Percentiles rank a stretch among this genome's conserved stretches.
phyloP scores from a whole-genome alignment of 208 protist genomes.

The Trypanosoma lewisi region DNA sequence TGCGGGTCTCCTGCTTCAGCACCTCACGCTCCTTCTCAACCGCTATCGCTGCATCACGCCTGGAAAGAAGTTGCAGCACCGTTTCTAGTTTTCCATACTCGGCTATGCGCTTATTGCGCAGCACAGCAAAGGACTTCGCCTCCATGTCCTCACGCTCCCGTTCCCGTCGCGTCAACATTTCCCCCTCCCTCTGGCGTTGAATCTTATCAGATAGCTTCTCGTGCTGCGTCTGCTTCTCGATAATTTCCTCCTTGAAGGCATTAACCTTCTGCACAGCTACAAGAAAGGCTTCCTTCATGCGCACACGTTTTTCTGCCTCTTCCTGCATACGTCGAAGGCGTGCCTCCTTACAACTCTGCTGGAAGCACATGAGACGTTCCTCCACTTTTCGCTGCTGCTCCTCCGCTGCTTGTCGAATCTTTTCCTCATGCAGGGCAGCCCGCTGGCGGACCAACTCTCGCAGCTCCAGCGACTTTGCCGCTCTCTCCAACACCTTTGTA shows the following conservation, averaged over 20 bases:
- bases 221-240: conserved; percentile 34
- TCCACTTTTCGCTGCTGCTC: conserved; percentile 57
- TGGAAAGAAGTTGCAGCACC: conserved; percentile 61
- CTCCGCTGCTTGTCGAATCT: conserved; percentile 40
- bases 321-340: conserved; percentile 24
- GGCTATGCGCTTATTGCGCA: conserved; percentile 55
- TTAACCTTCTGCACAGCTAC: conserved; percentile 35
- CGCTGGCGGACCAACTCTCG: conserved; percentile 47
- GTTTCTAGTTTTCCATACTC: conserved; percentile 76
- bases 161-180: conserved; percentile 44
- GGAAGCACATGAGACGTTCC: conserved; percentile 46
- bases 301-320: conserved; percentile 43
- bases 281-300: conserved; percentile 28
- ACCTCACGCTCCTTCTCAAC: conserved; percentile 49
- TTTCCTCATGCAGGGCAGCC: conserved; percentile 46
- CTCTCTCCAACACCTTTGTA: conserved; percentile 34
- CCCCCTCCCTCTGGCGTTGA: conserved; percentile 29
- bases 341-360: conserved; percentile 39
- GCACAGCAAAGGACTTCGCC: conserved; percentile 53
- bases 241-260: conserved; percentile 25
- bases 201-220: conserved; percentile 36
- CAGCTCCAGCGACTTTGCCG: conserved; percentile 40
- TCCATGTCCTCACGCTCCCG: conserved; percentile 58
- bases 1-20: conserved; percentile 40
- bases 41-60: conserved; percentile 46